These are phyloP conservation scores for Coprinopsis sp. DNA, from an alignment of 768 basidiomycete genomes.

Conservation along the genomic window DNA sequence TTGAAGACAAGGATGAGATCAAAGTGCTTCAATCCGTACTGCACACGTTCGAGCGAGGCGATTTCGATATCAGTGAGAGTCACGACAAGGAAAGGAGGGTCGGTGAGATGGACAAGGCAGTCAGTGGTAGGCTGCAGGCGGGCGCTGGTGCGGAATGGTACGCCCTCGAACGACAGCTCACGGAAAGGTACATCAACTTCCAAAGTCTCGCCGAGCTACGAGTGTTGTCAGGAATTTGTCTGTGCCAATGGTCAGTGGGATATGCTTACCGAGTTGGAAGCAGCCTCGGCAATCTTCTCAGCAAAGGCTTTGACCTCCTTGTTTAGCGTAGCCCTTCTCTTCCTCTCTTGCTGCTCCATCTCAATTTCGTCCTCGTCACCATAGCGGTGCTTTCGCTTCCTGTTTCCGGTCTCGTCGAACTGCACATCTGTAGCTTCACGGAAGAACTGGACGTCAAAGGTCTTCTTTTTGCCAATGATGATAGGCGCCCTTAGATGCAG, in stretches of 20 bases:
- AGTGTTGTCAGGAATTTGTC: slow-evolving; percentile 4
- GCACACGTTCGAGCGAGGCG: slow-evolving; percentile 93
- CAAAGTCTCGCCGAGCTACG: slow-evolving; percentile 67
- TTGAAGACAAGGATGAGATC: slow-evolving; percentile 97
- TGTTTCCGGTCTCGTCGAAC: slow-evolving; percentile 99
- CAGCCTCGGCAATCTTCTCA: slow-evolving; percentile 85
- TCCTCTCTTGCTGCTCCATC: slow-evolving; percentile 95
- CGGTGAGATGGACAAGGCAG: slow-evolving; percentile 91
- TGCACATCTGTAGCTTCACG: slow-evolving; percentile 96
- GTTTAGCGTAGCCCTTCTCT: slow-evolving; percentile 83
- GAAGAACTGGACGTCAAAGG: slow-evolving; percentile 97
- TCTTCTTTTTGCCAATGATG: slow-evolving; percentile 98
- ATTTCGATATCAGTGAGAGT: slow-evolving; percentile 94
- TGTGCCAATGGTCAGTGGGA: not conserved
- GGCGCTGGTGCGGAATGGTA: slow-evolving; percentile 92
- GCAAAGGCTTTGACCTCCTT: slow-evolving; percentile 93
- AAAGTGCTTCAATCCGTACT: slow-evolving; percentile 94
- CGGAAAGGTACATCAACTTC: slow-evolving; percentile 97
- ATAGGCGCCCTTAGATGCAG: slow-evolving; percentile 92
- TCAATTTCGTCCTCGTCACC: slow-evolving; percentile 99
- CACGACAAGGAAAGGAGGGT: slow-evolving; percentile 93
- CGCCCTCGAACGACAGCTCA: slow-evolving; percentile 95
- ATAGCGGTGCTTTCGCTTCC: slow-evolving; percentile 94
- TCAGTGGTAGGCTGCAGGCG: slow-evolving; percentile 95
- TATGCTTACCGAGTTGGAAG: slow-evolving; percentile 61